phyloP scores from a whole-genome alignment of 177 flowering plant species.

The Vitis hybrid region DNA sequence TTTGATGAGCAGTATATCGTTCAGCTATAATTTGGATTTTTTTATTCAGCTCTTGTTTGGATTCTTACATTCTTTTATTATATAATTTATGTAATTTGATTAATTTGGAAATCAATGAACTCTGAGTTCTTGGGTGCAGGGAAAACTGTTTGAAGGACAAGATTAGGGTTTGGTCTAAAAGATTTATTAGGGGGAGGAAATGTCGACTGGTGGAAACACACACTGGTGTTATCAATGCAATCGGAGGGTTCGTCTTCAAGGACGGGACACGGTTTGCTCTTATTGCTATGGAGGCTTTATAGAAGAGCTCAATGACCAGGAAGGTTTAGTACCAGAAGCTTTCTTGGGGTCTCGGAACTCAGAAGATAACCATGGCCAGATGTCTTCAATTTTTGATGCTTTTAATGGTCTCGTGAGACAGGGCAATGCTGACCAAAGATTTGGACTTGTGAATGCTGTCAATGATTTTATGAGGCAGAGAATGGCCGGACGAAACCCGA shows the following conservation, averaged over 20 bases:
- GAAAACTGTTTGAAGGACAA: background rate
- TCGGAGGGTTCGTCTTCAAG: slow-evolving; percentile 40
- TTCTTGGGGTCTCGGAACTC: slow-evolving; percentile 26
- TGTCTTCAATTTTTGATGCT: background rate
- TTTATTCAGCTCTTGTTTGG: background rate
- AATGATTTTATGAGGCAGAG: slow-evolving; percentile 52
- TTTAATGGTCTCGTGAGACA: slow-evolving; percentile 4
- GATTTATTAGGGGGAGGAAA: slow-evolving; percentile 13
- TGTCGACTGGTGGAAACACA: slow-evolving; percentile 59
- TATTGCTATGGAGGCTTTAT: slow-evolving; percentile 67
- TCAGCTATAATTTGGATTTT: background rate
- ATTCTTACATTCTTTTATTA: background rate
- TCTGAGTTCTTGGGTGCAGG: background rate
- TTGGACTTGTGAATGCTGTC: slow-evolving; percentile 54
- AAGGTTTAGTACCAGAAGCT: slow-evolving; percentile 27
- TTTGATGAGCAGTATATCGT: background rate
- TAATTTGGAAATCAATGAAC: background rate
- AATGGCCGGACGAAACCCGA: slow-evolving; percentile 43
- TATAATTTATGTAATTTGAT: background rate
- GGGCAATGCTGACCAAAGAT: slow-evolving; percentile 32
- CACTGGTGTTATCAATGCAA: slow-evolving; percentile 81
- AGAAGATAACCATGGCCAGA: slow-evolving; percentile 33
- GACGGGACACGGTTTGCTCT: slow-evolving; percentile 44
- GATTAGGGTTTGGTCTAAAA: background rate
- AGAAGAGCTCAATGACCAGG: slow-evolving; percentile 52